Conservation (phyloP, 1,284 basidiomycete genomes). For the Cryptococcus sp. region DNA sequence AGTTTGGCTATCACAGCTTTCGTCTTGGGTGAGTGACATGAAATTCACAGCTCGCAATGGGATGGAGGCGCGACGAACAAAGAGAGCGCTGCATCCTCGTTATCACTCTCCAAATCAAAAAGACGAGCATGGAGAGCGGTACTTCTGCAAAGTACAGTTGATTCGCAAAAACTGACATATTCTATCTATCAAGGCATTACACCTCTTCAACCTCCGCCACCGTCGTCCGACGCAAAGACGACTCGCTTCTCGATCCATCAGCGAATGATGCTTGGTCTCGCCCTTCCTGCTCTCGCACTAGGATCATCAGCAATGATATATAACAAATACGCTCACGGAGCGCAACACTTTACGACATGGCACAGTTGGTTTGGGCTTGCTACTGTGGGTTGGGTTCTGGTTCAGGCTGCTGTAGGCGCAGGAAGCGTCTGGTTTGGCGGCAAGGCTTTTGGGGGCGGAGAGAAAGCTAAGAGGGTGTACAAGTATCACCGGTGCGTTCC, state of each 20-base stretch:
- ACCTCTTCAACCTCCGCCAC: slow-evolving; percentile 45
- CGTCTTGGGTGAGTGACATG: slow-evolving; percentile 30
- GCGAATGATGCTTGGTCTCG: slow-evolving; percentile 32
- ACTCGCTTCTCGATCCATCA: slow-evolving; percentile 45
- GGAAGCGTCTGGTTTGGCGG: slow-evolving; percentile 37
- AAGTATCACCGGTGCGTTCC: slow-evolving; percentile 50
- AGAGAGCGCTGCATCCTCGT: too few species aligned
- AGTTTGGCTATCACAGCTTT: slow-evolving; percentile 42
- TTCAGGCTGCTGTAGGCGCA: slow-evolving; percentile 41
- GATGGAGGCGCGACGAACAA: background rate
- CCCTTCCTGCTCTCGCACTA: slow-evolving; percentile 38
- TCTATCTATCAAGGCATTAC: slow-evolving; percentile 26
- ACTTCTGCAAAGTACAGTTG: too few species aligned
- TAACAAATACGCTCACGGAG: slow-evolving; percentile 47
- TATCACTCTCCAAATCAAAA: too few species aligned
- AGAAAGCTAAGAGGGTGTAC: slow-evolving; percentile 44
- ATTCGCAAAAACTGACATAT: too few species aligned
- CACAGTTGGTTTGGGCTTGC: slow-evolving; percentile 42
- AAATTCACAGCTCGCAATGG: background rate
- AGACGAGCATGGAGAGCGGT: too few species aligned
- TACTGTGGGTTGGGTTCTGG: slow-evolving; percentile 37
- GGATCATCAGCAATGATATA: slow-evolving; percentile 47
- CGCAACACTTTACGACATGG: slow-evolving; percentile 48
- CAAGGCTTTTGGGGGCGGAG: slow-evolving; percentile 33
- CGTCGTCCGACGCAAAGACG: slow-evolving; percentile 19